Conservation (phyloP, 805 yeast species). For the Candida xiaguanensis region DNA sequence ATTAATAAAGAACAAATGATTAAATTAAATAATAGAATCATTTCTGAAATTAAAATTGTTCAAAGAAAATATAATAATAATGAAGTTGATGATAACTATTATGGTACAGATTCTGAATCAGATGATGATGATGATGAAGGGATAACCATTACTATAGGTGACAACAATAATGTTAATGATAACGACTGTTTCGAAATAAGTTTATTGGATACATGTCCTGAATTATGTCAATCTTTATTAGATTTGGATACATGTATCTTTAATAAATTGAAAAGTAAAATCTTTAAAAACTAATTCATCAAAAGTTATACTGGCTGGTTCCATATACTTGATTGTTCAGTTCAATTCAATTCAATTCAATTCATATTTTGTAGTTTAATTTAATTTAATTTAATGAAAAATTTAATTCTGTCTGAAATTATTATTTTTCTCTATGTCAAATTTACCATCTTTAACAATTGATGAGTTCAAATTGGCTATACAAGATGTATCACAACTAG, state of each 20-base stretch:
- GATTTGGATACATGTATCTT: constrained; percentile 2
- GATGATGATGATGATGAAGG: neutral
- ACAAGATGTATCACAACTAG: constrained; percentile 47
- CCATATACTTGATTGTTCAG: neutral
- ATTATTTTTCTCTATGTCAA: neutral
- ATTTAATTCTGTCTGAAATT: neutral
- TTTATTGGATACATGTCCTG: constrained; percentile 6
- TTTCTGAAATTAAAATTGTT: constrained; percentile 6
- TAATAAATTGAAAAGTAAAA: constrained; percentile 1
- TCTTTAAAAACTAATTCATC: neutral
- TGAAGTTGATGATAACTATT: neutral
- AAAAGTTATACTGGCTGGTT: neutral
- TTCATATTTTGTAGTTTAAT: neutral
- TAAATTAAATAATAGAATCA: constrained; percentile 4
- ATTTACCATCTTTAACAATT: constrained; percentile 8
- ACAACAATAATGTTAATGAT: neutral
- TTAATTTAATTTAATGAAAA: neutral
- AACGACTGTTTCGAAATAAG: constrained; percentile 2
- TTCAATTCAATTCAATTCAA: neutral
- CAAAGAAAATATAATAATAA: constrained; percentile 4
- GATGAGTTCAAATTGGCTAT: constrained; percentile 51
- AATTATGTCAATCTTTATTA: constrained; percentile 3
- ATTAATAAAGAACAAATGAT: constrained; percentile 5
- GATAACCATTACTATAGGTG: neutral
- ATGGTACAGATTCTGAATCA: neutral